phyloP scores from a whole-genome alignment of 805 yeast species.

The Sugiyamaella smithiae region DNA sequence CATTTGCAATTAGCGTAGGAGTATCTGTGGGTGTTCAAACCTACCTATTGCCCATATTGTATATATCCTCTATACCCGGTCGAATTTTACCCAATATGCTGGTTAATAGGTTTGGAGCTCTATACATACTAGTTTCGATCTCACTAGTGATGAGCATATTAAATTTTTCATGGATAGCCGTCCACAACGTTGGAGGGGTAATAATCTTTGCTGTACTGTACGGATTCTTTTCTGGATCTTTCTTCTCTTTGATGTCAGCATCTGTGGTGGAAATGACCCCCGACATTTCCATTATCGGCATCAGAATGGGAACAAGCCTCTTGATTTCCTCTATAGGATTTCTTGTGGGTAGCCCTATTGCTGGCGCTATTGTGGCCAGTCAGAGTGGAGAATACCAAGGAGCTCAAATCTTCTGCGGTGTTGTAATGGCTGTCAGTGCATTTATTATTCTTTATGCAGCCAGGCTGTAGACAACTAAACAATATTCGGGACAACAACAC shows the following conservation, averaged over 20 bases:
- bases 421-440: neutral
- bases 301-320: constrained; percentile 58
- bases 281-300: constrained; percentile 42
- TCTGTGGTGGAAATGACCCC: constrained; percentile 26
- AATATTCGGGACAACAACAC: too few relatives aligned
- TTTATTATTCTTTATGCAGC: neutral
- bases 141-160: constrained; percentile 6
- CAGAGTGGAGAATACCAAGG: constrained; percentile 14
- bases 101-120: constrained; percentile 48
- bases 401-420: constrained; percentile 17
- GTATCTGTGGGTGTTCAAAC: constrained; percentile 20
- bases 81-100: constrained; percentile 46
- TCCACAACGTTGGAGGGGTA: constrained; percentile 26
- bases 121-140: constrained; percentile 36
- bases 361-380: constrained; percentile 26
- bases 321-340: constrained; percentile 50
- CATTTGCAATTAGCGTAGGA: constrained; percentile 29
- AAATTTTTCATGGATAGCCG: constrained; percentile 17
- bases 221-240: constrained; percentile 31
- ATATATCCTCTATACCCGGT: constrained; percentile 43
- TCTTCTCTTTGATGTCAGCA: constrained; percentile 29
- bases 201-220: constrained; percentile 29
- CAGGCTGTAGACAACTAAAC: too few relatives aligned
- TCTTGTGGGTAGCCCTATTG: constrained; percentile 29
- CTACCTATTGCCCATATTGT: constrained; percentile 31